Conservation (phyloP, 2,329 filamentous ascomycete genomes). For the Calonectria fujianensis region DNA sequence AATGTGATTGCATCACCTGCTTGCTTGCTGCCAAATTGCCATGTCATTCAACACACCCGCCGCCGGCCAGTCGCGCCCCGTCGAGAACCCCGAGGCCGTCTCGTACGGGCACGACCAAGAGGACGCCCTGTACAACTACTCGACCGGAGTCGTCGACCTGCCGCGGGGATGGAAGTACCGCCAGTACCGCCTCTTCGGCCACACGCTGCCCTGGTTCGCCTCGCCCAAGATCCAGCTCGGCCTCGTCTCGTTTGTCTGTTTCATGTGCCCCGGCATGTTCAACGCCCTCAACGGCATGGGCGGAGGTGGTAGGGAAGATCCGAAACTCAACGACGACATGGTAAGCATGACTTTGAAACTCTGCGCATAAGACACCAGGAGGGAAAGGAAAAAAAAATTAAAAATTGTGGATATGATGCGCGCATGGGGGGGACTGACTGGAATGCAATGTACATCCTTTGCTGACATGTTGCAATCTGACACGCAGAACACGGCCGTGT, state of each 20-base stretch:
- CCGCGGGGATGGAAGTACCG: slow-evolving; percentile 53
- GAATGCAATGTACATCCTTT: not conserved
- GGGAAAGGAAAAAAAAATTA: not conserved
- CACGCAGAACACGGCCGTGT: slow-evolving; percentile 76
- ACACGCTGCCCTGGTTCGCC: slow-evolving; percentile 75
- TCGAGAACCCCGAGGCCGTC: slow-evolving; percentile 45
- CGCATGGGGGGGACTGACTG: not conserved
- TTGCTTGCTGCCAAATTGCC: not conserved
- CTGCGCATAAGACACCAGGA: not conserved
- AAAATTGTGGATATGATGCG: not conserved
- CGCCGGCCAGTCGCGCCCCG: slow-evolving; percentile 23
- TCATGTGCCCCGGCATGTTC: slow-evolving; percentile 84
- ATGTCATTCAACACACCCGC: not conserved
- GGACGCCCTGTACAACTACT: slow-evolving; percentile 41
- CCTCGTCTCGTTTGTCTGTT: slow-evolving; percentile 74
- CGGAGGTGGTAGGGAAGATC: slow-evolving; percentile 72
- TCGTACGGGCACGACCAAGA: not conserved
- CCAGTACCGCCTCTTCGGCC: slow-evolving; percentile 47
- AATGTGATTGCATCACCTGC: not conserved
- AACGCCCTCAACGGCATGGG: slow-evolving; percentile 80
- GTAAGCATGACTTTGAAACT: slow-evolving; percentile 40
- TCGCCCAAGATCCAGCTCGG: slow-evolving; percentile 82
- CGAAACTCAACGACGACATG: slow-evolving; percentile 64
- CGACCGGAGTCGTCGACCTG: slow-evolving; percentile 39
- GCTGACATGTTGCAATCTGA: slow-evolving; percentile 9